These are phyloP conservation scores for Primulina eburnea DNA, from an alignment of 257 asterid genomes.

Conservation along the genomic window DNA sequence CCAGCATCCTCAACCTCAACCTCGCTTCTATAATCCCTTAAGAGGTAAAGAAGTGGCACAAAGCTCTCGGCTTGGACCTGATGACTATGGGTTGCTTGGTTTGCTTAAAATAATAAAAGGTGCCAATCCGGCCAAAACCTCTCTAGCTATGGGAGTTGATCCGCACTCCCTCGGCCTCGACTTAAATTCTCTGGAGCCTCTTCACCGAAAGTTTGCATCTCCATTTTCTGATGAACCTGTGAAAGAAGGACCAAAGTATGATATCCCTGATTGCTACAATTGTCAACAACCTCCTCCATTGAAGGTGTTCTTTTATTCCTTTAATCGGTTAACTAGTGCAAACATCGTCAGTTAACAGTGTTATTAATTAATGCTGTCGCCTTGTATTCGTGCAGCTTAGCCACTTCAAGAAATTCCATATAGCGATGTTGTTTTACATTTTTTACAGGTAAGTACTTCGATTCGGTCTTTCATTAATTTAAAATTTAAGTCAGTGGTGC, in stretches of 20 bases:
- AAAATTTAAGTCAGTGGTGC: slow-evolving; percentile 18
- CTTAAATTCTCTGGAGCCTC: slow-evolving; percentile 70
- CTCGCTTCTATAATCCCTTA: slow-evolving; percentile 58
- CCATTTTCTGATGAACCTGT: slow-evolving; percentile 92
- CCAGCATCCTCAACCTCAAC: slow-evolving; percentile 53
- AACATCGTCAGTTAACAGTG: slow-evolving; percentile 8
- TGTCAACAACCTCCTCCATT: slow-evolving; percentile 57
- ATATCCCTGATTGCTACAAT: slow-evolving; percentile 68
- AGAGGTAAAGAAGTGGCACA: slow-evolving; percentile 59
- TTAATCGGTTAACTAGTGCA: slow-evolving; percentile 11
- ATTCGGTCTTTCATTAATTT: neutral
- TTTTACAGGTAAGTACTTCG: slow-evolving; percentile 60
- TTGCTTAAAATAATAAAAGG: slow-evolving; percentile 58
- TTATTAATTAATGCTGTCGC: slow-evolving; percentile 9
- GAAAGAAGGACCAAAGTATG: slow-evolving; percentile 78
- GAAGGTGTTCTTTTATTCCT: slow-evolving; percentile 43
- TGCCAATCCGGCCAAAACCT: slow-evolving; percentile 59
- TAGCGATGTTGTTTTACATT: slow-evolving; percentile 65
- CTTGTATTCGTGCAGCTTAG: slow-evolving; percentile 50
- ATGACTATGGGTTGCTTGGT: slow-evolving; percentile 74
- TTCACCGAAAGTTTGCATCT: slow-evolving; percentile 79
- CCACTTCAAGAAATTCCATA: slow-evolving; percentile 56
- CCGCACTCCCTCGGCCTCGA: slow-evolving; percentile 78
- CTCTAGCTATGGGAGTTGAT: slow-evolving; percentile 80
- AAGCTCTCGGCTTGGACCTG: slow-evolving; percentile 53